Evolutionary conservation across 805 yeast genomes (phyloP), one percentile per base, ranked within the genome.

Genomic region (Ogataea naganishii): DNA sequence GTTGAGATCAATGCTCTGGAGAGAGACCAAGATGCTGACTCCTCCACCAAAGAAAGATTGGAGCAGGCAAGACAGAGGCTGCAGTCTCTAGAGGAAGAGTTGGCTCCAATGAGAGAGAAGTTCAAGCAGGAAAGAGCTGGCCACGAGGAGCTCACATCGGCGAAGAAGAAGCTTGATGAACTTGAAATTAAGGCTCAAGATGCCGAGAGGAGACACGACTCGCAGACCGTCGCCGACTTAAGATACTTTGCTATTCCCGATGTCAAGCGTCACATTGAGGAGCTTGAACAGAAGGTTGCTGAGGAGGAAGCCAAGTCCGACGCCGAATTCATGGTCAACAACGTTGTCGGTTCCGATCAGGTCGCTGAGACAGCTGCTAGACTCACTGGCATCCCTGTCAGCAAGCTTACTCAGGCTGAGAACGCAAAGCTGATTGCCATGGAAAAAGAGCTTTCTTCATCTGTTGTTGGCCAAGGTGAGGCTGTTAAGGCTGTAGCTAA

Each of bases 241-340:
- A 74, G 95, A 56, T 92, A 88, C 66, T 92, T 85, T 66, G 98
- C 97, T 17, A 92, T 92, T 49, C 98, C 98, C 7, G 96, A 89
- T 47, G 67, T 92, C 35, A 69, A 79, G 58, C 69, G 72, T 46
- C 77, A 77, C 50, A 89, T 92, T 39, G 75, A 58, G 29, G 75
- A 72, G 42, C 66, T 88, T 36, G 98, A 92, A 58, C 53, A 66
- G 33, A 63, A 76, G 51, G 88, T 80, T 23, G 82, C 82, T 21
- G 86, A 80, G 47, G 94, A 83, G 50, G 64, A 69, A 30, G 66
- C 68, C 31, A 37, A 40, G 17, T 40, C 51, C 5, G 47, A 43
- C 22, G 70, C 72, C 6, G 76, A 75, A 29, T 62, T 79, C 8
- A 63, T 89, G 72, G 72, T 86, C 34, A 83, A 75, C 49, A 94